Base-by-base conservation (phyloP, 1,284 basidiomycete species). In the Bjerkandera adusta region DNA sequence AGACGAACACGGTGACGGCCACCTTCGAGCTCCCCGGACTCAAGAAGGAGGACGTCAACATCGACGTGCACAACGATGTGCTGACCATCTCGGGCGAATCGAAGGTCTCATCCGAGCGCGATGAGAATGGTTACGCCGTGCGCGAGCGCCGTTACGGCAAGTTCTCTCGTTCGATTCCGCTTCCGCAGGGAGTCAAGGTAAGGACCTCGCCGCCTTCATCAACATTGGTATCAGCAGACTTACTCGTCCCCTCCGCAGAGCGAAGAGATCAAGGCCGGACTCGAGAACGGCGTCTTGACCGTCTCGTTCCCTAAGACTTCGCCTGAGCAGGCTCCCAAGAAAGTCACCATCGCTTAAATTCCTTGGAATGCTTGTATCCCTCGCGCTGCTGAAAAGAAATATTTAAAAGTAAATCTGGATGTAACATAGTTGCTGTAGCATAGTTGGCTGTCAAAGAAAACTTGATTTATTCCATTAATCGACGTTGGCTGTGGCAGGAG, bases 11-110 rank as follows among this genome's bases (percentile, higher is more conserved):
- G 1, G 65, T 77, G 27, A 71, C 69, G 0, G 76, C 74, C 10
- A 62, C 65, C 1, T 75, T 79, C 38, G 75, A 79, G 44, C 57
- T 79, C 16, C 74, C 76, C 2, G 73, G 75, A 3, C 8, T 77
- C 39, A 69, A 64, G 55, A 65, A 68, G 15, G 66, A 72, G 6
- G 58, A 73, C 24, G 63, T 78, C 40, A 47, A 47, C 37, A 68
- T 77, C 33, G 70, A 76, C 36, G 54, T 73, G 26, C 62, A 69
- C 35, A 63, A 71, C 33, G 63, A 71, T 42, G 62, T 65, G n/a
- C 61, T 77, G 22, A 68, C 52, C 36, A 36, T 77, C 43, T 69
- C 69, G 15, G 75, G 70, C 1, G 69, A 76, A 59, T 59, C 46
- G 11, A 63, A 58, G 20, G 8, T 59, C 5, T 52, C 54, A 1